A percentile compares a stretch with the other conserved stretches of the same genome.
These are phyloP conservation scores for Phycomyces nitens DNA, from an alignment of 192 early-diverging fungal species.

Conservation along the genomic window DNA sequence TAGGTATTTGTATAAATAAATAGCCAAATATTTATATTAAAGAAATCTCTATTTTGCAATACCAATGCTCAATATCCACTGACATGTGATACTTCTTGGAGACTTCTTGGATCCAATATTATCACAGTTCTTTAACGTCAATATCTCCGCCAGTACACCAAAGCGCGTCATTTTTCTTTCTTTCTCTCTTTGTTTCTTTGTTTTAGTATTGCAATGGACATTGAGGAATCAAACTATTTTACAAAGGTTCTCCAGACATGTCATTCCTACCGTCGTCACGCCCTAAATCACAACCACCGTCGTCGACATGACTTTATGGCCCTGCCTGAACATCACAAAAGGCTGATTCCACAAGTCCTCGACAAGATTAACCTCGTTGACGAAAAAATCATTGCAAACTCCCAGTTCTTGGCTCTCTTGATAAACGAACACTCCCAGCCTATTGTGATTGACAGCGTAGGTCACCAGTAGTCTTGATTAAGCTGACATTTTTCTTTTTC, in stretches of 20 bases:
- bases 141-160: too few species aligned
- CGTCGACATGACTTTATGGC: constrained; percentile 56
- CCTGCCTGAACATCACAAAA: constrained; percentile 62
- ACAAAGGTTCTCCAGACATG: constrained; percentile 58
- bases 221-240: constrained; percentile 8
- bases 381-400: constrained; percentile 48
- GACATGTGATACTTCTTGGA: too few species aligned
- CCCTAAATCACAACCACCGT: constrained; percentile 59
- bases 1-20: too few species aligned
- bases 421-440: too few species aligned
- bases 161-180: background rate
- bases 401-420: background rate
- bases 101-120: too few species aligned
- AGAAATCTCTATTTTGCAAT: too few species aligned
- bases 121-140: too few species aligned
- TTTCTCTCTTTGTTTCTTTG: background rate
- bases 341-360: constrained; percentile 52
- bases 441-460: constrained; percentile 40
- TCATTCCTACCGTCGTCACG: constrained; percentile 57
- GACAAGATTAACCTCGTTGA: constrained; percentile 64
- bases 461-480: too few species aligned
- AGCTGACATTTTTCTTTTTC: constrained; percentile 29
- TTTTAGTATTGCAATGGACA: background rate
- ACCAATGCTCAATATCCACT: too few species aligned
- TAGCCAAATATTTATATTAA: too few species aligned